phyloP scores from a whole-genome alignment of 495 filamentous ascomycete genomes.

The Penicillium cataractarum region DNA sequence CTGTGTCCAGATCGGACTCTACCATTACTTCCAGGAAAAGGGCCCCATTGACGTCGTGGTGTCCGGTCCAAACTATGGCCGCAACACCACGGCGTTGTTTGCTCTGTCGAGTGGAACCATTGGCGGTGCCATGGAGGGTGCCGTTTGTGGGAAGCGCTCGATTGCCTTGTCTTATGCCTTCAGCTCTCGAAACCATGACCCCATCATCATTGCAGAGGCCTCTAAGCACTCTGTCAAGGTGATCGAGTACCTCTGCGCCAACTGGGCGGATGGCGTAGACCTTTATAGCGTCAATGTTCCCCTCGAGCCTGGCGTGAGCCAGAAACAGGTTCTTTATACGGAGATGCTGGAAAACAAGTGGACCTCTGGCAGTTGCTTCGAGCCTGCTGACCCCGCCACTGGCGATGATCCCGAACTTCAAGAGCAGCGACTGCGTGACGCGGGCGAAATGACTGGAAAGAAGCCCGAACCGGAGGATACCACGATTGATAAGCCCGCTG shows the following conservation, averaged over 20 bases:
- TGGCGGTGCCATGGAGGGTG: constrained; percentile 89
- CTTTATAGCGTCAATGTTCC: constrained; percentile 90
- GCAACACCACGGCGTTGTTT: constrained; percentile 92
- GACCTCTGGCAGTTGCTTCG: constrained; percentile 79
- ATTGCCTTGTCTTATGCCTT: constrained; percentile 91
- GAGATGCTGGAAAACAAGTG: constrained; percentile 87
- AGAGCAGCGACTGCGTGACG: constrained; percentile 66
- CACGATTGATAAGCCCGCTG: constrained; percentile 11
- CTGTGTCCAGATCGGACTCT: constrained; percentile 87
- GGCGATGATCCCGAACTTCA: constrained; percentile 48
- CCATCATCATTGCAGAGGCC: constrained; percentile 73
- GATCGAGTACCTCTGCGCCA: constrained; percentile 72
- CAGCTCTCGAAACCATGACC: constrained; percentile 77
- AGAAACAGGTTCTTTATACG: constrained; percentile 74
- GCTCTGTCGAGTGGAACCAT: constrained; percentile 87
- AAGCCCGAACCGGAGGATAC: constrained; percentile 17
- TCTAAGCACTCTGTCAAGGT: constrained; percentile 69
- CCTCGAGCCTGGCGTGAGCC: constrained; percentile 66
- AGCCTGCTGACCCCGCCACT: constrained; percentile 58
- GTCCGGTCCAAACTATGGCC: constrained; percentile 90
- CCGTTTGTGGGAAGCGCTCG: constrained; percentile 74
- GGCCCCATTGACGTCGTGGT: constrained; percentile 85
- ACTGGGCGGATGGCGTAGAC: constrained; percentile 78
- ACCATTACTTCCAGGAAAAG: constrained; percentile 80
- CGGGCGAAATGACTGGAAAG: constrained; percentile 51